These are phyloP conservation scores for Cutaneotrichosporon mucoides DNA, from an alignment of 1,284 basidiomycete genomes.

Conservation along the genomic window DNA sequence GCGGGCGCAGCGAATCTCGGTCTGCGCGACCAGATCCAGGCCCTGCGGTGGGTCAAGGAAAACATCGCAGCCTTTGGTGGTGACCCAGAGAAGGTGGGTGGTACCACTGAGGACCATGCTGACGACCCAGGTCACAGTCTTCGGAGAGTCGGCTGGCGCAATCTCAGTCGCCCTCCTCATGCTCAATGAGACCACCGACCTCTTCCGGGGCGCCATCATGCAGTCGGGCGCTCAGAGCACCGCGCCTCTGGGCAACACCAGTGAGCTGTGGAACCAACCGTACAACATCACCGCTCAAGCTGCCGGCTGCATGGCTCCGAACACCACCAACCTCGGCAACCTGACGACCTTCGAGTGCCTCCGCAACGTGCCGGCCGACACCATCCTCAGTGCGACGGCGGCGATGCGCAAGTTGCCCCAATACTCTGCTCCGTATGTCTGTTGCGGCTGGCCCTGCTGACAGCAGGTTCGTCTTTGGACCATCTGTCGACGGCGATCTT, in stretches of 20 bases:
- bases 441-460: background rate
- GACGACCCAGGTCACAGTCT: conserved; percentile 34
- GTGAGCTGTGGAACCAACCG: background rate
- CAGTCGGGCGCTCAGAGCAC: conserved; percentile 36
- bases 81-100: conserved; percentile 36
- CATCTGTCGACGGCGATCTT: conserved; percentile 43
- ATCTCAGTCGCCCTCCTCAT: conserved; percentile 39
- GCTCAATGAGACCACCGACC: conserved; percentile 28
- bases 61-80: conserved; percentile 54
- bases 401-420: background rate
- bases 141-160: conserved; percentile 48
- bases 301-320: background rate
- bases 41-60: conserved; percentile 53
- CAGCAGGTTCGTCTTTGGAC: conserved; percentile 5
- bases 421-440: no score
- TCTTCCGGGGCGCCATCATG: conserved; percentile 49
- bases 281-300: background rate
- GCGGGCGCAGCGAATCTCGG: conserved; percentile 46
- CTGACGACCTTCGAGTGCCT: conserved; percentile 27
- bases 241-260: background rate
- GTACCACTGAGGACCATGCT: no score
- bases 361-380: conserved; percentile 24
- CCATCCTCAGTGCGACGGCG: conserved; percentile 27
- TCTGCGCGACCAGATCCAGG: conserved; percentile 50
- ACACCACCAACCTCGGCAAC: background rate